Conservation (phyloP, 2,329 filamentous ascomycete species). For the Paraphoma sp. region DNA sequence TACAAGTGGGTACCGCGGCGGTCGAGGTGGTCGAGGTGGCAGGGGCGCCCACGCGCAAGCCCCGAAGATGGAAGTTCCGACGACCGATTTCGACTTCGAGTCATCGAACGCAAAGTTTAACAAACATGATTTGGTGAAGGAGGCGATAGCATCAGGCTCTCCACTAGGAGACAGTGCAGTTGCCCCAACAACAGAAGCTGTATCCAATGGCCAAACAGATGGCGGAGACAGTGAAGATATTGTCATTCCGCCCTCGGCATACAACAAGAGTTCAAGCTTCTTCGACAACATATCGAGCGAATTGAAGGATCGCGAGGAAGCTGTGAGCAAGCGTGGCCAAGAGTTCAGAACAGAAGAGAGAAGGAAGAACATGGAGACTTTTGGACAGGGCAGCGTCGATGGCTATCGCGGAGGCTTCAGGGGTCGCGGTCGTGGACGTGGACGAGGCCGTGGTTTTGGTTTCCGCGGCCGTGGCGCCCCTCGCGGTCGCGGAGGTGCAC, state of each 20-base stretch:
- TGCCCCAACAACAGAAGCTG: constrained; percentile 35
- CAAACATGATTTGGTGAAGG: constrained; percentile 85
- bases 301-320: constrained; percentile 83
- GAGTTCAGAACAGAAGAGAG: constrained; percentile 94
- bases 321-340: constrained; percentile 69
- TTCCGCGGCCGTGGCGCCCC: constrained; percentile 54
- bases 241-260: constrained; percentile 61
- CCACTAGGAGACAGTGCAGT: constrained; percentile 61
- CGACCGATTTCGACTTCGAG: constrained; percentile 91
- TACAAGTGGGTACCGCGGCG: constrained; percentile 47
- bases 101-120: constrained; percentile 87
- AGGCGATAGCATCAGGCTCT: constrained; percentile 80
- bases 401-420: constrained; percentile 78
- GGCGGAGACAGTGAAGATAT: constrained; percentile 53
- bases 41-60: constrained; percentile 50
- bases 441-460: constrained; percentile 59
- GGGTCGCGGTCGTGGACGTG: constrained; percentile 78
- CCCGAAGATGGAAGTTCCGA: constrained; percentile 84
- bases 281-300: constrained; percentile 99
- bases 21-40: constrained; percentile 53
- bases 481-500: constrained; percentile 34
- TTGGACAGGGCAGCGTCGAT: constrained; percentile 95
- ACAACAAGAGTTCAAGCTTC: constrained; percentile 90
- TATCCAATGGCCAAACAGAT: constrained; percentile 48
- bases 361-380: constrained; percentile 95